These are phyloP conservation scores for Zasmidium angulare DNA, from an alignment of 2,329 filamentous ascomycete genomes.

Conservation along the genomic window DNA sequence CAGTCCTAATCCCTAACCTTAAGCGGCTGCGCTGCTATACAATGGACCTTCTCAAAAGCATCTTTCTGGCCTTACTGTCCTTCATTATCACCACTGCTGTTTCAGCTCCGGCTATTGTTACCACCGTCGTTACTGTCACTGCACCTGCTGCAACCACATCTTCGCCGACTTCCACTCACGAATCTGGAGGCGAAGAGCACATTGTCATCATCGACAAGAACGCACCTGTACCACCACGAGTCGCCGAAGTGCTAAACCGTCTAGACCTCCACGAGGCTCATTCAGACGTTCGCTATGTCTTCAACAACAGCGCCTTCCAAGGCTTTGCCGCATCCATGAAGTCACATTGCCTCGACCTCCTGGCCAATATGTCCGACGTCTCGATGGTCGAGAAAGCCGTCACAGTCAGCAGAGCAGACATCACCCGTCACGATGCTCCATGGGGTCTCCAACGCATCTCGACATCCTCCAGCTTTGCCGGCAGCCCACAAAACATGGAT, in stretches of 20 bases:
- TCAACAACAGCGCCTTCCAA: conserved; percentile 42
- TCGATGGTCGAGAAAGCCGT: conserved; percentile 42
- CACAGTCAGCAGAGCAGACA: conserved; percentile 23
- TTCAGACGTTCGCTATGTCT: conserved; percentile 39
- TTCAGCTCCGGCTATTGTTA: background rate
- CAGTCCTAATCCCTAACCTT: background rate
- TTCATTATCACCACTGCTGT: background rate
- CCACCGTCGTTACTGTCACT: background rate
- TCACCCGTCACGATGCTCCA: conserved; percentile 37
- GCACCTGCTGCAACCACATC: conserved; percentile 3
- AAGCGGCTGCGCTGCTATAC: conserved; percentile 3
- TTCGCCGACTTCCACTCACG: conserved; percentile 14
- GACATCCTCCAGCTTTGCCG: conserved; percentile 24
- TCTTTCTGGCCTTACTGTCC: background rate
- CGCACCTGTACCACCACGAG: conserved; percentile 32
- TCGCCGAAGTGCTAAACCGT: conserved; percentile 37
- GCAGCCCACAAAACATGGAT: conserved; percentile 35
- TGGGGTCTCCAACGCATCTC: conserved; percentile 52
- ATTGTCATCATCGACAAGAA: conserved; percentile 40
- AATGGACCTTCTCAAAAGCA: background rate
- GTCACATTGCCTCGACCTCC: conserved; percentile 39
- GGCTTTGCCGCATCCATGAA: conserved; percentile 44
- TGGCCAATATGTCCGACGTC: conserved; percentile 43
- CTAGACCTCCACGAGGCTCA: conserved; percentile 40
- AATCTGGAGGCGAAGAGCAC: conserved; percentile 33